Base-by-base conservation (phyloP, 495 filamentous ascomycete species). In the Staphylotrichum tortipilum region DNA sequence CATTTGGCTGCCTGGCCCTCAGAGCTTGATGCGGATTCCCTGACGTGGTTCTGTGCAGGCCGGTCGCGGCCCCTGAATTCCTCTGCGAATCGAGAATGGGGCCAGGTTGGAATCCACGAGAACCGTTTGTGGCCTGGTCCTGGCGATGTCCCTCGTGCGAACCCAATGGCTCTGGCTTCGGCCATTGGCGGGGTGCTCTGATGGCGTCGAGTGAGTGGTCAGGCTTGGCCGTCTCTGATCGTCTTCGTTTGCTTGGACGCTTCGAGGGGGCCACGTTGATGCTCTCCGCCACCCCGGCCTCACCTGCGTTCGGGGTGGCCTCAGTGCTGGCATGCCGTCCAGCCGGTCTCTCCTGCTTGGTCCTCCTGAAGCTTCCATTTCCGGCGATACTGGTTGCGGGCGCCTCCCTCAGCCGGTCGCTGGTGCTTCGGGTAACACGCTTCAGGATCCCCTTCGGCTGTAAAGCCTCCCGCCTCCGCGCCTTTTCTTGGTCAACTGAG, bases 371-470 rank as follows among this genome's bases (percentile, higher is more conserved):
- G 1, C 39, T 39, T 7, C 54, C 49, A 28, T 44, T 31, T 11
- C 34, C 39, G 21, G 44, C 22, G 11, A 21, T 28, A 1, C 22
- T n/a, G 12, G 14, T 12, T 7, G 9, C 2, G 1, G 24, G 40
- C 49, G 14, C 22, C 21, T 41, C 29, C 14, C 40, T 58, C 51
- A 21, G 2, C 11, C 35, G 50, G 29, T 23, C 15, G 36, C 50
- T 48, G 8, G 30, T 44, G 31, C 50, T 59, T n/a, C 37, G 48
- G 4, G 55, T 52, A 11, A 35, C 39, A 12, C 55, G 46, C 49
- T 71, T 74, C 58, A 74, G 68, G 38, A 74, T 71, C 3, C 68
- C 61, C 44, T 62, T 65, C 17, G 61, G 59, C 8, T 61, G 60
- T 21, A 24, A 6, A 14, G 46, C 45, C 9, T 55, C 56, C 35